These are phyloP conservation scores for Ophiosphaerella herpotricha DNA, from an alignment of 2,329 filamentous ascomycete species.

Conservation along the genomic window DNA sequence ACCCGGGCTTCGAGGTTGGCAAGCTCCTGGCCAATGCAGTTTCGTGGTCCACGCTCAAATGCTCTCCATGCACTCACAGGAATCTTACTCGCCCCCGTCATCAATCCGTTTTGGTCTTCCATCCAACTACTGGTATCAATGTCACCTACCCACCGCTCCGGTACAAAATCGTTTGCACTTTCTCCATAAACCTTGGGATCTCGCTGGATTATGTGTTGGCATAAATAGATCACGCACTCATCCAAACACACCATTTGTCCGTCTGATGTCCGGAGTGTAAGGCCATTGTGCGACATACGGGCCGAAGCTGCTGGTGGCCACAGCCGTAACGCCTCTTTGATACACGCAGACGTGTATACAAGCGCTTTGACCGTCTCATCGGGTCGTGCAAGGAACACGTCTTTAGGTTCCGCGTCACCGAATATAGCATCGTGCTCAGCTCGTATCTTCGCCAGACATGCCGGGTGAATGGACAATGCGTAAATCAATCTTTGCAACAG, in stretches of 20 bases:
- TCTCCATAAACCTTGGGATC: conserved; percentile 40
- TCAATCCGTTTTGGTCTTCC: conserved; percentile 14
- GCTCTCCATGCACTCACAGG: conserved; percentile 56
- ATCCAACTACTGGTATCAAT: conserved; percentile 24
- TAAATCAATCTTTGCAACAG: conserved; percentile 40
- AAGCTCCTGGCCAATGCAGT: conserved; percentile 64
- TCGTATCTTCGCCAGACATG: conserved; percentile 40
- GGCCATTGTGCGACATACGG: conserved; percentile 44
- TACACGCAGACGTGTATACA: conserved; percentile 58
- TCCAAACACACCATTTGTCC: conserved; percentile 52
- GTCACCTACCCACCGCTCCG: conserved; percentile 48
- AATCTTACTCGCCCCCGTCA: conserved; percentile 30
- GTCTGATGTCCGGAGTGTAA: conserved; percentile 51
- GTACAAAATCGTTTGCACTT: conserved; percentile 36
- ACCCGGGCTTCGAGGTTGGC: conserved; percentile 59
- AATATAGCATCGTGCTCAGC: conserved; percentile 61
- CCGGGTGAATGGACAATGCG: conserved; percentile 36
- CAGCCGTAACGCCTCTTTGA: conserved; percentile 60
- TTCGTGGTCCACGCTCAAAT: conserved; percentile 61
- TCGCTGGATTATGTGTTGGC: conserved; percentile 47
- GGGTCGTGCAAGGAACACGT: conserved; percentile 49
- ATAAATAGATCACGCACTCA: conserved; percentile 51
- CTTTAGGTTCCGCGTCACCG: conserved; percentile 49
- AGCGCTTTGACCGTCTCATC: conserved; percentile 55
- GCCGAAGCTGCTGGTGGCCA: conserved; percentile 57